A percentile compares a stretch with the other conserved stretches of the same genome.
These are phyloP conservation scores for Cruciata laevipes DNA, from an alignment of 257 asterid genomes.

Conservation along the genomic window DNA sequence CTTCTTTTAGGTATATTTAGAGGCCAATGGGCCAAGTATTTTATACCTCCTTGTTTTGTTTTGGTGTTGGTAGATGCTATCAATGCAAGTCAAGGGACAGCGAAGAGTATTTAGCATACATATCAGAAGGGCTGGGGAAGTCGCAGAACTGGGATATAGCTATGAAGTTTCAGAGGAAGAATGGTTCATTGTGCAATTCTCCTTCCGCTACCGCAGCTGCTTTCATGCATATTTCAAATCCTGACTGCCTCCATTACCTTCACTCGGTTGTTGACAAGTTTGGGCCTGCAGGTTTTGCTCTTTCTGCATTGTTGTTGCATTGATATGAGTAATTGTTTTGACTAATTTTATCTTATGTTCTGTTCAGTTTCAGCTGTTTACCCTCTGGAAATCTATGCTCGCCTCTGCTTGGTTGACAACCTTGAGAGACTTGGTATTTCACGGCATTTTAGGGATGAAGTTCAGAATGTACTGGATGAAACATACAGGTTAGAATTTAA, in stretches of 20 bases:
- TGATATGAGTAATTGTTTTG: not conserved
- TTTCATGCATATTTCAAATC: slow-evolving; percentile 38
- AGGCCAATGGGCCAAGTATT: too few relatives aligned
- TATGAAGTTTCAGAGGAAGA: slow-evolving; percentile 63
- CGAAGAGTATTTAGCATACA: slow-evolving; percentile 54
- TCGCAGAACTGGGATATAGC: slow-evolving; percentile 50
- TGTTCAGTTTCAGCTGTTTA: slow-evolving; percentile 65
- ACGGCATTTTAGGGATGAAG: slow-evolving; percentile 51
- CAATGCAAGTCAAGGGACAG: slow-evolving; percentile 32
- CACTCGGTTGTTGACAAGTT: slow-evolving; percentile 39
- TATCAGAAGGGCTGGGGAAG: slow-evolving; percentile 66
- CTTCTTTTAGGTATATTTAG: too few relatives aligned
- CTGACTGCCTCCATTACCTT: slow-evolving; percentile 60
- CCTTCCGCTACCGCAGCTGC: slow-evolving; percentile 93
- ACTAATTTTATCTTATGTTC: slow-evolving; percentile 6
- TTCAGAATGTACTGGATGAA: slow-evolving; percentile 52
- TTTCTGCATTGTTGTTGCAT: not conserved
- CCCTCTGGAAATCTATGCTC: slow-evolving; percentile 51
- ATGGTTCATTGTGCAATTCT: slow-evolving; percentile 85
- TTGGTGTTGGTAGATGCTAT: slow-evolving; percentile 27
- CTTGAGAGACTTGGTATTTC: slow-evolving; percentile 70
- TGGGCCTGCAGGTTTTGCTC: slow-evolving; percentile 56
- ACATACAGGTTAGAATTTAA: slow-evolving; percentile 54
- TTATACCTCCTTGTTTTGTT: too few relatives aligned
- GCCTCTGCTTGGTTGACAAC: slow-evolving; percentile 51